Evolutionary conservation across 208 protist species (phyloP).

Genomic region (Leptomonas pyrrhocoris): DNA sequence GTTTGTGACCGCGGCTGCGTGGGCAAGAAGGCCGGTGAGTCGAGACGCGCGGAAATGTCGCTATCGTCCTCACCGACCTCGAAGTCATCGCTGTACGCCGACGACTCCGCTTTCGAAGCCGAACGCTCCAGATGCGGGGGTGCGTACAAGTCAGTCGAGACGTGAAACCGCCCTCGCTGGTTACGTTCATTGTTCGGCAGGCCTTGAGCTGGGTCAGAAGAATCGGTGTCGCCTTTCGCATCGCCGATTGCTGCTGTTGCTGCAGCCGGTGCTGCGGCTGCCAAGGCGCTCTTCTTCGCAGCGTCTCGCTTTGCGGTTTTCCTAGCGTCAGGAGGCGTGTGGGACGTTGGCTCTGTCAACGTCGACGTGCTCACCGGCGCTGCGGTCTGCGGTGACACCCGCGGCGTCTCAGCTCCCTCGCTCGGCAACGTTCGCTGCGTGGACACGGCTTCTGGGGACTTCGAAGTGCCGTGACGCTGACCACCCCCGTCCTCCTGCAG

Average conservation of each 20-base stretch:
- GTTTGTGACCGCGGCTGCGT: background rate
- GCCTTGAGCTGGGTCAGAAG: background rate
- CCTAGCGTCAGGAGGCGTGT: background rate
- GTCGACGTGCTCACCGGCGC: no score
- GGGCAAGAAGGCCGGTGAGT: background rate
- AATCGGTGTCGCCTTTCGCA: background rate
- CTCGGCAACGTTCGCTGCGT: background rate
- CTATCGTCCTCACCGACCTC: background rate
- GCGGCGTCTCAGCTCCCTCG: background rate
- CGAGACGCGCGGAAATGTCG: background rate
- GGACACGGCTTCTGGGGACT: background rate
- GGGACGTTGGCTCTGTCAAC: background rate
- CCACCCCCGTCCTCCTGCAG: conserved; percentile 13
- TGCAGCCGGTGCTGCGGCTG: no score
- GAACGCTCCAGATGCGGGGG: conserved; percentile 4
- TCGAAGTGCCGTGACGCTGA: background rate
- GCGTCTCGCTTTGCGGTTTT: background rate
- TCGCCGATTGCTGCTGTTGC: background rate
- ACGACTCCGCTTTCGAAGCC: background rate
- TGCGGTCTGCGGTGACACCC: no score
- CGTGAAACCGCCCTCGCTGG: conserved; percentile 7
- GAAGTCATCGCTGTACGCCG: conserved; percentile 15
- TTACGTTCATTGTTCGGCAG: background rate
- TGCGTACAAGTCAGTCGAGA: background rate
- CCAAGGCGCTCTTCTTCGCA: background rate